Evolutionary conservation across 768 basidiomycete species (phyloP), one percentile per base, ranked within the genome.

Genomic region (Serpula lacrymans): DNA sequence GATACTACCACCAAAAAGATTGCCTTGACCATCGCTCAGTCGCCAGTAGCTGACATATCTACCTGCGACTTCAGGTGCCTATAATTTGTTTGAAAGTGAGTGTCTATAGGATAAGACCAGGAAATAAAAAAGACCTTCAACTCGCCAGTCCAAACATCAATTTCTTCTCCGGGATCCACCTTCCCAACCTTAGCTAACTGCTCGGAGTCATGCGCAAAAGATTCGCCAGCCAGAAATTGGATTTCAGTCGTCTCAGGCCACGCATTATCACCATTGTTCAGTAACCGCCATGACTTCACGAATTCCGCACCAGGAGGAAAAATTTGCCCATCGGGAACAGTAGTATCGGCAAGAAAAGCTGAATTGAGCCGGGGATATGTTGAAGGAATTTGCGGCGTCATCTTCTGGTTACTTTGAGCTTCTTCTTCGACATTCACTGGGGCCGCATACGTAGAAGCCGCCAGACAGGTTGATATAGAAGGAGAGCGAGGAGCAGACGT

Each of bases 301-400:
- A 92, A 93, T 56, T 87, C 86, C 0, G 86, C 87, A 24, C 89
- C 89, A 6, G 87, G 80, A 22, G 87, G 86, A 55, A 91, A 84
- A 35, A 74, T 52, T 50, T 88, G 85, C 1, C 88, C 88, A 49
- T 85, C 82, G 4, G 75, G 68, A 36, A 88, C 81, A 24, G 85
- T 89, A 28, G 80, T 69, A 54, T 90, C 84, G 25, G 69, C 69
- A 5, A 89, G 45, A 45, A 82, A 82, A 5, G 64, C 64, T 3
- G 85, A 84, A 26, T 69, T 69, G 43, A 84, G 53, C 37, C 21
- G 4, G 6, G 1, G 11, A 18, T 26, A 20, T 20, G 24, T 12
- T n/a, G n/a, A n/a, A n/a, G n/a, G n/a, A n/a, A n/a, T n/a, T n/a
- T n/a, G n/a, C n/a, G n/a, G n/a, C n/a, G n/a, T n/a, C n/a, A n/a